Evolutionary conservation across 768 basidiomycete species (phyloP), one percentile per base, ranked within the genome.

Genomic region (Collybia nuda): DNA sequence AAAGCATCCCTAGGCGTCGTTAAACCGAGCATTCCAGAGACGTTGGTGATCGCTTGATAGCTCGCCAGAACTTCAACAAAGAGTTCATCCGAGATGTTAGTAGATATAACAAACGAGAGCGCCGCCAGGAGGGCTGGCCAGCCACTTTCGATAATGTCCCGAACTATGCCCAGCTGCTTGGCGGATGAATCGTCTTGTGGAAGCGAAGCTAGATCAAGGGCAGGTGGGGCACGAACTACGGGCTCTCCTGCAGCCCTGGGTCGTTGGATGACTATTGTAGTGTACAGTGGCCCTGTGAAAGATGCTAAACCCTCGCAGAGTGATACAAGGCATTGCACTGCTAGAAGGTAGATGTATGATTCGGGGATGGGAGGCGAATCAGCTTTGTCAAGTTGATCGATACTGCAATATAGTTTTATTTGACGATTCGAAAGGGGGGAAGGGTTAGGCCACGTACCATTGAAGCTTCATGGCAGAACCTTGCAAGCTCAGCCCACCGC

Each of bases 341-440:
- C 91, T 1, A 99, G 80, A 6, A 99, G 86, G 62, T 95, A 96
- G 55, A 96, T 80, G 64, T 99, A 98, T 3, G 89, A 79, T 51
- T 99, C 97, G 0, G 97, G 96, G 47, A 98, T 94, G 0, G 84
- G 77, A 0, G 97, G 97, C 0, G 94, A 84, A 58, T 99, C 97
- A 0, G 93, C 89, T 67, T 99, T 99, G 72, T 99, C 96, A 11
- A 98, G 82, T 66, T 98, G 97, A 64, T 99, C 96, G 58, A 99
- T 98, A 64, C 95, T 97, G 59, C 4, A 35, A 21, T 15, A 45
- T 32, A 3, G 26, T 38, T 5, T 44, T 45, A 45, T 40, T 49
- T 36, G 35, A 49, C 52, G 57, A 53, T 44, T 44, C 39, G 32
- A 8, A n/a, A 32, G 18, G 35, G n/a, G 5, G 28, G 6, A 11